A percentile compares a stretch with the other conserved stretches of the same genome.
phyloP scores from a whole-genome alignment of 352 stramenopile species.

The Pilasporangium apinafurcum region DNA sequence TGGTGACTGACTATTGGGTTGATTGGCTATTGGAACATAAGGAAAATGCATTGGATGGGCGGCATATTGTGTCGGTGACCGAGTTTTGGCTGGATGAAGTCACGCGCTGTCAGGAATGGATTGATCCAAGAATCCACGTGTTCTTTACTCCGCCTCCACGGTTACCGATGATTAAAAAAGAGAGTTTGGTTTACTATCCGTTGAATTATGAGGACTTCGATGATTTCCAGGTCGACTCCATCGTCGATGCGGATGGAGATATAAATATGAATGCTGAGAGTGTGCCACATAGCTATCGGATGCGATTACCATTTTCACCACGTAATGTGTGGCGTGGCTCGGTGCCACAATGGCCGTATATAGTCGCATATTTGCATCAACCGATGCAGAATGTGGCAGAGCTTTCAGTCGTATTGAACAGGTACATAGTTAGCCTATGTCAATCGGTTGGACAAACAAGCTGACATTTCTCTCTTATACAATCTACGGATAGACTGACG shows the following conservation, averaged over 20 bases:
- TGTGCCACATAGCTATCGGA: constrained; percentile 2
- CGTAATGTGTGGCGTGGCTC: constrained; percentile 13
- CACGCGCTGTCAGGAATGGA: constrained; percentile 24
- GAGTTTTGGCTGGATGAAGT: constrained; percentile 51
- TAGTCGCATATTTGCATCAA: constrained; percentile 30
- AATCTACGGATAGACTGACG: no score
- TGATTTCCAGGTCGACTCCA: neutral
- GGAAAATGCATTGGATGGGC: neutral
- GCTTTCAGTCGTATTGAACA: constrained; percentile 25
- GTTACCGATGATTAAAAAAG: neutral
- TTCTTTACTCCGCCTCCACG: constrained; percentile 40
- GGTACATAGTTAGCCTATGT: constrained; percentile 18
- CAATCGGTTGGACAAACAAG: neutral
- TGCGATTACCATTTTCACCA: constrained; percentile 42
- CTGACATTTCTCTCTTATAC: no score
- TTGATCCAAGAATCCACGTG: constrained; percentile 19
- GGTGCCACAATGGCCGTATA: constrained; percentile 73
- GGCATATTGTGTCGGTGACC: constrained; percentile 22
- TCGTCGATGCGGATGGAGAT: constrained; percentile 8
- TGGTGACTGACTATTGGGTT: constrained; percentile 51
- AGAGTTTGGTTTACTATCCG: constrained; percentile 31
- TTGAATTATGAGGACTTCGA: constrained; percentile 15
- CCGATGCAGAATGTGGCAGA: constrained; percentile 32
- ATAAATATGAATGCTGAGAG: constrained; percentile 10
- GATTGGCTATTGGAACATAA: constrained; percentile 7